Conservation (phyloP, 257 asterid species). For the Forsythia viridissima region DNA sequence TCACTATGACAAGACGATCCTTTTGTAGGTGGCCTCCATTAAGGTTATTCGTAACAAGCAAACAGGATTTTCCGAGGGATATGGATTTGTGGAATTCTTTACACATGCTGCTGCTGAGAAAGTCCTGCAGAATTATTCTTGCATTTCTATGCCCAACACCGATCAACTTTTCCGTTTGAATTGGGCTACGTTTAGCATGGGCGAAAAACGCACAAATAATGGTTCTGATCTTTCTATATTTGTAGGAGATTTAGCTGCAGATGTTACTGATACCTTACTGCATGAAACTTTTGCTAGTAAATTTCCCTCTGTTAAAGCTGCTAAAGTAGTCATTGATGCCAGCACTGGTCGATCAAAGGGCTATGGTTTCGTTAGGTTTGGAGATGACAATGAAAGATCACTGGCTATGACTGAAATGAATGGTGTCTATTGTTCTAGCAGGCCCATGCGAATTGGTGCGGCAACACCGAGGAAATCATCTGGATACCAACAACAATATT, state of each 20-base stretch:
- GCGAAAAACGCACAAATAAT: slow-evolving; percentile 51
- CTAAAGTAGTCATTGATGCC: slow-evolving; percentile 55
- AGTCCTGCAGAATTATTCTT: slow-evolving; percentile 39
- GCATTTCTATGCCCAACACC: slow-evolving; percentile 49
- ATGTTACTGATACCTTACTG: slow-evolving; percentile 53
- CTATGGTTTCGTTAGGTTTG: slow-evolving; percentile 60
- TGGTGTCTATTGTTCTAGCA: slow-evolving; percentile 50
- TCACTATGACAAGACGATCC: background rate
- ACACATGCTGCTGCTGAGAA: slow-evolving; percentile 54
- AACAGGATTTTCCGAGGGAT: slow-evolving; percentile 57
- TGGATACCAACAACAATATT: slow-evolving; percentile 43
- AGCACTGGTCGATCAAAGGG: slow-evolving; percentile 57
- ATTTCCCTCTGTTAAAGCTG: slow-evolving; percentile 57
- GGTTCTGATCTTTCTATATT: slow-evolving; percentile 59
- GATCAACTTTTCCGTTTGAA: slow-evolving; percentile 58
- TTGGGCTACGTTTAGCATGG: slow-evolving; percentile 62
- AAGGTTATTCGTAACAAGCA: slow-evolving; percentile 61
- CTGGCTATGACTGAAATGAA: slow-evolving; percentile 57
- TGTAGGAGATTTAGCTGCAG: slow-evolving; percentile 63
- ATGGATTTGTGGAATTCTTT: slow-evolving; percentile 58
- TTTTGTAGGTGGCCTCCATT: slow-evolving; percentile 46
- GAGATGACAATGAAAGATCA: slow-evolving; percentile 53
- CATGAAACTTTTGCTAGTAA: slow-evolving; percentile 45
- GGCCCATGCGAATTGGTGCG: slow-evolving; percentile 57
- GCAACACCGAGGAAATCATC: slow-evolving; percentile 56